Evolutionary conservation across 441 rosid species (phyloP), one percentile per base, ranked within the genome.

Genomic region (Capsella rubella): DNA sequence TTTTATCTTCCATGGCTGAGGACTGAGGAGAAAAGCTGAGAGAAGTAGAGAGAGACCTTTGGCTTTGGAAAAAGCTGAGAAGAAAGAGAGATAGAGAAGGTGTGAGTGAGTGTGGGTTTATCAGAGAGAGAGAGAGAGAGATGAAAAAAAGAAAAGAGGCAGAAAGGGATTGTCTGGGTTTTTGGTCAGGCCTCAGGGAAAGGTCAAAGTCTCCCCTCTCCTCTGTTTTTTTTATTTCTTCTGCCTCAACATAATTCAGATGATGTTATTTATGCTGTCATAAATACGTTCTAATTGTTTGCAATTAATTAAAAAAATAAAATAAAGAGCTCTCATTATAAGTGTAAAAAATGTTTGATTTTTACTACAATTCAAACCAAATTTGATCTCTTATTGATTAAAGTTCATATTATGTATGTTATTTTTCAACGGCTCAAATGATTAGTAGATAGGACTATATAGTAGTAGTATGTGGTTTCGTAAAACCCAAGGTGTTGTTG

Each of bases 1-100:
- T 84, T 40, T 89, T 79, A 47, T 85, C 91, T 79, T 94, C 98
- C 98, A 90, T 91, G 56, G 78, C 8, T 78, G 60, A 61, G 45
- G 11, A 35, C 25, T 21, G 25, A 21, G 25, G 11, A 42, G 29
- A 15, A 29, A 47, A 34, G 37, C 37, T 34, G 4, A 8, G 40
- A 37, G 52, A 72, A 63, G 54, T 39, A 71, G 68, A 63, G 62
- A 32, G 52, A 70, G 70, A 63, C 25, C 59, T 60, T 60, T 39
- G 34, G 52, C 9, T 51, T 21, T 21, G 43, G 45, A 6, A 65
- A 18, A 57, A 65, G 52, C 5, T 21, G 25, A 75, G 12, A 47
- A 64, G 66, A 31, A 40, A 60, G 16, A 60, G 60, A 47, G 59
- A 72, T 40, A 71, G 49, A 31, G 60, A 45, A 54, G 58, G 10